Evolutionary conservation across 75 land plant genomes (phyloP).

Genomic region (Cryptomeria japonica): DNA sequence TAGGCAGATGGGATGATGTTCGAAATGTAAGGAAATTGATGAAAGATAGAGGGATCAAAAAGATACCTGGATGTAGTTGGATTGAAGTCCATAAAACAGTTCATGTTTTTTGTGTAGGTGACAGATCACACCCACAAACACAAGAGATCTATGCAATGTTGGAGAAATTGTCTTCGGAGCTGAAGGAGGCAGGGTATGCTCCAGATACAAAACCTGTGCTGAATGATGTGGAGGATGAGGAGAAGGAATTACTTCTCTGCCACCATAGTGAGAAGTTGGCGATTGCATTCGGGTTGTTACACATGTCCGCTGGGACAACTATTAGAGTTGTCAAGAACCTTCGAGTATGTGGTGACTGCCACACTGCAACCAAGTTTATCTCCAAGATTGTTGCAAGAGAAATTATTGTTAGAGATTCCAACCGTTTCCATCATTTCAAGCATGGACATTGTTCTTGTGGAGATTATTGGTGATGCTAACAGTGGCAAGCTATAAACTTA

Average conservation of each 20-base stretch:
- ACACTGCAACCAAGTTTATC: constrained; percentile 46
- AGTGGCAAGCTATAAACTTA: neutral
- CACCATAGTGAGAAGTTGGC: constrained; percentile 78
- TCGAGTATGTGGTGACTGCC: constrained; percentile 66
- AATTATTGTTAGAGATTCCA: constrained; percentile 26
- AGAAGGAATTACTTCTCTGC: constrained; percentile 60
- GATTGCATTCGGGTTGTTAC: constrained; percentile 69
- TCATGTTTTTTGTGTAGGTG: constrained; percentile 61
- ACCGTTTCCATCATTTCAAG: constrained; percentile 12
- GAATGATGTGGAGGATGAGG: constrained; percentile 26
- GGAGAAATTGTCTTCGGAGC: constrained; percentile 18
- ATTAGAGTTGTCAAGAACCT: constrained; percentile 72
- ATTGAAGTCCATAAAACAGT: constrained; percentile 56
- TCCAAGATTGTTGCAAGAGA: constrained; percentile 58
- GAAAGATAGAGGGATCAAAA: constrained; percentile 42
- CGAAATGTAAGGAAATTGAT: constrained; percentile 49
- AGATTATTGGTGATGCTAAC: constrained; percentile 12
- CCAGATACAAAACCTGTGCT: constrained; percentile 10
- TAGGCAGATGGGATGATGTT: constrained; percentile 57
- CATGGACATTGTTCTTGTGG: constrained; percentile 8
- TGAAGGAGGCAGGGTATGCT: constrained; percentile 26
- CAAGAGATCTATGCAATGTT: constrained; percentile 37
- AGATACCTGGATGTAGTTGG: constrained; percentile 73
- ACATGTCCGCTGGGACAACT: constrained; percentile 60
- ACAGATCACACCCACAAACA: constrained; percentile 47